Evolutionary conservation across 176 grass and related monocot genomes (phyloP).

Genomic region (Triticum monococcum): DNA sequence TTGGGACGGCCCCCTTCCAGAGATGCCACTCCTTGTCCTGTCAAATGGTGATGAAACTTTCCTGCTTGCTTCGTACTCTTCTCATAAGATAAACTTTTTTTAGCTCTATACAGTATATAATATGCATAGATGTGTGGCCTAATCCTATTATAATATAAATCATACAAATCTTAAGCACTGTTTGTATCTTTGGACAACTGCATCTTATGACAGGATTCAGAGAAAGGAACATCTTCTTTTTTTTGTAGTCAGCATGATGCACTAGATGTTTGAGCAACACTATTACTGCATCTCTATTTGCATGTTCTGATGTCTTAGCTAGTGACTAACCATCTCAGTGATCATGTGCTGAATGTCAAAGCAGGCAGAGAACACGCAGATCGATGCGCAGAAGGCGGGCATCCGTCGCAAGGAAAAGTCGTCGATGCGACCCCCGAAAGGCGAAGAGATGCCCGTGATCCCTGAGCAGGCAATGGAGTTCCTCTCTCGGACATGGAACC

Average conservation of each 20-base stretch:
- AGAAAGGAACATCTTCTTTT: neutral
- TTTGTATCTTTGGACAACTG: neutral
- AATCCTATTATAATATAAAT: neutral
- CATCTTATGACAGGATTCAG: conserved; percentile 6
- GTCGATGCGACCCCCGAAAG: conserved; percentile 31
- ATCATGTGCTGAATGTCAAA: conserved; percentile 21
- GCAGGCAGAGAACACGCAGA: conserved; percentile 52
- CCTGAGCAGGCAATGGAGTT: conserved; percentile 79
- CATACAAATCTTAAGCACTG: neutral
- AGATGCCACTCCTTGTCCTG: conserved; percentile 55
- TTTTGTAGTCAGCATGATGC: neutral
- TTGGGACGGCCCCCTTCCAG: conserved; percentile 55
- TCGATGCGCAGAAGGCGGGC: conserved; percentile 29
- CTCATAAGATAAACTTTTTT: neutral
- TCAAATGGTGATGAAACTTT: conserved; percentile 44
- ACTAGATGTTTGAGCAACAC: neutral
- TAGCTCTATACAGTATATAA: neutral
- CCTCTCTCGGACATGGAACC: conserved; percentile 93
- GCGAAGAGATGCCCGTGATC: conserved; percentile 46
- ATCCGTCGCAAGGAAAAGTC: conserved; percentile 45
- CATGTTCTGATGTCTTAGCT: neutral
- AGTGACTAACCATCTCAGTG: neutral
- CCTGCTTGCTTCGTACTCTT: neutral
- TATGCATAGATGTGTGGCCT: neutral
- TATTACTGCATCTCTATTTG: neutral